These are phyloP conservation scores for Xylaria acuta DNA, from an alignment of 495 filamentous ascomycete genomes.

Conservation along the genomic window DNA sequence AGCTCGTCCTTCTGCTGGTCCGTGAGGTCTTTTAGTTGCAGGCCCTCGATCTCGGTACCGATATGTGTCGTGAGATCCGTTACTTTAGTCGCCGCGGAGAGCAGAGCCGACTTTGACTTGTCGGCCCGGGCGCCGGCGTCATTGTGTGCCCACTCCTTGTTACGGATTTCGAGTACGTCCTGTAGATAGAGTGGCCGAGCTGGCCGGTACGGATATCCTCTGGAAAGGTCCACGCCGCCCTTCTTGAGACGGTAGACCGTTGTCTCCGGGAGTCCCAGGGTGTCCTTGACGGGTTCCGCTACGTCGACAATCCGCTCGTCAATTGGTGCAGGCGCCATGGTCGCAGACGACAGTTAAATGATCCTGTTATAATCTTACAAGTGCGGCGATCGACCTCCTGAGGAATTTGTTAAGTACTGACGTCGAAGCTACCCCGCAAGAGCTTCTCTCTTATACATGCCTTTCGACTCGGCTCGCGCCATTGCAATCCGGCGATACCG, in stretches of 20 bases:
- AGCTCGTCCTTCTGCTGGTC: constrained; percentile 73
- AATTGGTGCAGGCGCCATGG: constrained; percentile 58
- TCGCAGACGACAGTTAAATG: background rate
- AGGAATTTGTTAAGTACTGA: background rate
- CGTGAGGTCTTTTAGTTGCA: constrained; percentile 72
- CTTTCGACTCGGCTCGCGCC: background rate
- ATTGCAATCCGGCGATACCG: background rate
- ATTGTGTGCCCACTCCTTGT: constrained; percentile 61
- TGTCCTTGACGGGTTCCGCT: constrained; percentile 66
- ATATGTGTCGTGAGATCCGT: constrained; percentile 70
- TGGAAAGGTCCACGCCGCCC: constrained; percentile 67
- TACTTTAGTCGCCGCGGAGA: constrained; percentile 70
- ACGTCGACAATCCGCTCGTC: constrained; percentile 65
- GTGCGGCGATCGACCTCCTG: background rate
- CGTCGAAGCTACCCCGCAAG: constrained; percentile 1
- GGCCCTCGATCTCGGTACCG: constrained; percentile 73
- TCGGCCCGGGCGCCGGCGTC: constrained; percentile 71
- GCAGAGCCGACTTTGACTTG: constrained; percentile 67
- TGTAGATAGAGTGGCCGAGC: constrained; percentile 68
- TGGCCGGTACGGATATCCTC: constrained; percentile 72
- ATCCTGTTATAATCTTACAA: background rate
- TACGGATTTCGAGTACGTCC: constrained; percentile 68
- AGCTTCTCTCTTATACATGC: constrained; percentile 17
- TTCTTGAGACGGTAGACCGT: constrained; percentile 65
- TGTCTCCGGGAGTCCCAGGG: constrained; percentile 60